Conservation (phyloP, 23 red algal species). For the Porphyridium purpureum region DNA sequence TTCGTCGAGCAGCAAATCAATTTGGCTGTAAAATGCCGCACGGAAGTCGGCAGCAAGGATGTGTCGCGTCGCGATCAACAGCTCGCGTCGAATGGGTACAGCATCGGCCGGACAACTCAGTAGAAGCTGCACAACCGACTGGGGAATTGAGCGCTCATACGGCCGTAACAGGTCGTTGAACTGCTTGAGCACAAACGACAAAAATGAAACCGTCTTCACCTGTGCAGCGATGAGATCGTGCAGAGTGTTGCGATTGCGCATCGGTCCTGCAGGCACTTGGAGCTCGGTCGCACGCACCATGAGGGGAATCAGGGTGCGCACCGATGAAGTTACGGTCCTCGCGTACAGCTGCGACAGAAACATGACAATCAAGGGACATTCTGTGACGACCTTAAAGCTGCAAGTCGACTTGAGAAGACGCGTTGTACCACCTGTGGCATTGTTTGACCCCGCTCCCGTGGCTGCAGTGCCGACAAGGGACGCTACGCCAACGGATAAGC, state of each 20-base stretch:
- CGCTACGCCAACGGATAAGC: too few species aligned
- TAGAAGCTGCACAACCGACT: conserved; percentile 67
- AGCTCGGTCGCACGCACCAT: conserved; percentile 74
- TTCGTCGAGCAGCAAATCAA: conserved; percentile 79
- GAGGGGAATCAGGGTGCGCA: conserved; percentile 27
- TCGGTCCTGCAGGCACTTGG: conserved; percentile 22
- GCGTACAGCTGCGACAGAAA: conserved; percentile 74
- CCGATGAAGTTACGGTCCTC: too few species aligned
- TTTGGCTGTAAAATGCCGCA: conserved; percentile 47
- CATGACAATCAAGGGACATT: conserved; percentile 82
- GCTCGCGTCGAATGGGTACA: conserved; percentile 71
- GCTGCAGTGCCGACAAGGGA: too few species aligned
- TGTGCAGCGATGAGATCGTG: conserved; percentile 87
- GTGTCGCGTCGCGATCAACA: conserved; percentile 76
- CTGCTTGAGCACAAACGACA: conserved; percentile 69
- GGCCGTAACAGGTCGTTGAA: conserved; percentile 37
- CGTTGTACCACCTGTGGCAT: not conserved
- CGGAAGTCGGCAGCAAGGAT: conserved; percentile 61
- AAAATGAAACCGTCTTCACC: conserved; percentile 87
- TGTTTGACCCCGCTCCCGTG: not conserved
- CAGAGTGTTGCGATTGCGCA: conserved; percentile 10
- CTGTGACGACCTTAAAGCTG: conserved; percentile 66
- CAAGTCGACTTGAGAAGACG: conserved; percentile 14
- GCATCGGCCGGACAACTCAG: conserved; percentile 61
- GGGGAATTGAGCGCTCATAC: conserved; percentile 37